phyloP scores from a whole-genome alignment of 2,329 filamentous ascomycete genomes.

The Aspergillus chevalieri region DNA sequence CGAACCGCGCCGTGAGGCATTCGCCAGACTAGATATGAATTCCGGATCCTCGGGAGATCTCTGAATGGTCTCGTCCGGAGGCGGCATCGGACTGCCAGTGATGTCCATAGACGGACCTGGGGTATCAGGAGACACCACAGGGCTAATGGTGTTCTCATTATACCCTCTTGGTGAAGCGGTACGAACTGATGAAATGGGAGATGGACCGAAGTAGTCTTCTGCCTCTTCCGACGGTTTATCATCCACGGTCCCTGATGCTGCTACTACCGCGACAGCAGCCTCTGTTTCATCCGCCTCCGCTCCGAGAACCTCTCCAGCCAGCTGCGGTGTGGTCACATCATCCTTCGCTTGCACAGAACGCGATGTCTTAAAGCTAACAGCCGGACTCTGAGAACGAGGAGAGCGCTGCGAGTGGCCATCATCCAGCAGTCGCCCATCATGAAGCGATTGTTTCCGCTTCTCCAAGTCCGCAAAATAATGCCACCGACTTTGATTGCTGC shows the following conservation, averaged over 20 bases:
- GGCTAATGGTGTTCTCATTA: slow-evolving; percentile 30
- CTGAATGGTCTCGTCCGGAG: slow-evolving; percentile 17
- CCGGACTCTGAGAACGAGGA: slow-evolving; percentile 31
- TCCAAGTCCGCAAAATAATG: slow-evolving; percentile 30
- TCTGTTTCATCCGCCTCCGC: background rate
- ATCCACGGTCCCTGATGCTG: background rate
- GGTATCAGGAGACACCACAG: slow-evolving; percentile 31
- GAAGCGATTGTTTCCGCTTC: slow-evolving; percentile 20
- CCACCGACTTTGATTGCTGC: slow-evolving; percentile 70
- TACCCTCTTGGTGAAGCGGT: slow-evolving; percentile 8
- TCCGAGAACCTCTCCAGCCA: background rate
- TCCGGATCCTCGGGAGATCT: slow-evolving; percentile 2
- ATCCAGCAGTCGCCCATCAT: background rate
- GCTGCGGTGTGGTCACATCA: background rate
- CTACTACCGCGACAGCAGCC: background rate
- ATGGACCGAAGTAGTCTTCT: background rate
- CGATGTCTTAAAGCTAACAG: slow-evolving; percentile 3
- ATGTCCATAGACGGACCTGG: slow-evolving; percentile 31
- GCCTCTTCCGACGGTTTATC: background rate
- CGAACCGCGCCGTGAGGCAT: background rate
- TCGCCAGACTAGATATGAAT: background rate
- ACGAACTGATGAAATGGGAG: background rate
- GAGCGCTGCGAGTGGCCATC: slow-evolving; percentile 20
- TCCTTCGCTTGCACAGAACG: background rate
- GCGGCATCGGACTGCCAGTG: slow-evolving; percentile 18